A percentile compares a stretch with the other conserved stretches of the same genome.
These are phyloP conservation scores for Botryotinia globosa DNA, from an alignment of 2,329 filamentous ascomycete species.

Conservation along the genomic window DNA sequence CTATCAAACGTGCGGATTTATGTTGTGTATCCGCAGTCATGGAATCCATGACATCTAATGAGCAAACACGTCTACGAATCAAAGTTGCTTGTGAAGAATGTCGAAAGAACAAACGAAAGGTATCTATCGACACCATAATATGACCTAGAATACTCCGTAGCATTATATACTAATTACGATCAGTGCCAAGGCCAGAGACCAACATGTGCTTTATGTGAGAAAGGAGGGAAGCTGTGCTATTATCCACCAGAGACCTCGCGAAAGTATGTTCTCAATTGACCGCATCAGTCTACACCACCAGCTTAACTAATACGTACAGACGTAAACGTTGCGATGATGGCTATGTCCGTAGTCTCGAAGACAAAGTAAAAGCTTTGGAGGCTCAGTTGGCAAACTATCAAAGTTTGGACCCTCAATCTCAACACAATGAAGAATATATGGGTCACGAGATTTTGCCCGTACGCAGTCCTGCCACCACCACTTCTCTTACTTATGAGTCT, in stretches of 20 bases:
- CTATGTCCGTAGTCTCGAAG: constrained; percentile 2
- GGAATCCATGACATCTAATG: not conserved
- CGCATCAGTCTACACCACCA: not conserved
- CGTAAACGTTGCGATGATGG: not conserved
- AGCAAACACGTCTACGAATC: not conserved
- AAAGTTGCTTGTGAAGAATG: constrained; percentile 9
- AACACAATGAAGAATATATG: not conserved
- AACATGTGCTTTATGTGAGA: not conserved
- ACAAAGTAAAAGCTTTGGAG: not conserved
- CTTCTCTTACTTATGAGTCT: not conserved
- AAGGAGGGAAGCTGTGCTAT: not conserved
- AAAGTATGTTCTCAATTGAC: not conserved
- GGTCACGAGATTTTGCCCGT: not conserved
- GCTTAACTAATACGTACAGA: not conserved
- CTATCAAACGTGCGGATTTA: not conserved
- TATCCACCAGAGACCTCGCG: constrained; percentile 7
- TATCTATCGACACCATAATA: not conserved
- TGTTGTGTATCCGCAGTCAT: not conserved
- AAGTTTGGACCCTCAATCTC: not conserved
- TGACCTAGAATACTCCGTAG: not conserved
- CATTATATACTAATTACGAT: not conserved
- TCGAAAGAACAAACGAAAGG: constrained; percentile 3
- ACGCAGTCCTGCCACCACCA: not conserved
- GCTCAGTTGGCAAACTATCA: not conserved
- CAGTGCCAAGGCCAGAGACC: constrained; percentile 6